A percentile compares a stretch with the other conserved stretches of the same genome.
Conservation (phyloP, 257 asterid species). For the Lithospermum erythrorhizon region DNA sequence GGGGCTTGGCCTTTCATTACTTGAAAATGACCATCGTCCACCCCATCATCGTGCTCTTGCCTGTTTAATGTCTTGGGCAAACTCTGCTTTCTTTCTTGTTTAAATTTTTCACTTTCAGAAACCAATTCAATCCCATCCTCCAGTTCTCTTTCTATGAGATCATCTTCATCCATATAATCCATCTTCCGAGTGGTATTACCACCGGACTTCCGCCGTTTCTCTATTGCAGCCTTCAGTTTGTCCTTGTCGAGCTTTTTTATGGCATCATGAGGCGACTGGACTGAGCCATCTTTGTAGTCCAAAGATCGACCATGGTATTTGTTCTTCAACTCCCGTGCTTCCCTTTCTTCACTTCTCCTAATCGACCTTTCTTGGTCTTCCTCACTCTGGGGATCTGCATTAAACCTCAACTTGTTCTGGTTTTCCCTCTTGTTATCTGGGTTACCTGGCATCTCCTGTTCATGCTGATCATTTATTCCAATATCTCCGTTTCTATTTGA, state of each 20-base stretch:
- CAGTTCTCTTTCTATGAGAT: slow-evolving; percentile 64
- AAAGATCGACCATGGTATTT: slow-evolving; percentile 5
- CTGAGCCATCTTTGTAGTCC: slow-evolving; percentile 16
- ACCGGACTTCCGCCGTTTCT: slow-evolving; percentile 55
- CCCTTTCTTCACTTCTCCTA: background rate
- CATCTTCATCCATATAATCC: slow-evolving; percentile 55
- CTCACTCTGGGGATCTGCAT: slow-evolving; percentile 1
- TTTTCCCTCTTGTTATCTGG: background rate
- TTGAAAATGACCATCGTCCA: slow-evolving; percentile 29
- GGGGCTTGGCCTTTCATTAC: slow-evolving; percentile 31
- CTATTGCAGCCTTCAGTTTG: slow-evolving; percentile 71
- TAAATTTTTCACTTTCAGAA: slow-evolving; percentile 39
- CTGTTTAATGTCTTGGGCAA: slow-evolving; percentile 29
- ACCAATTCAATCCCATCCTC: slow-evolving; percentile 64
- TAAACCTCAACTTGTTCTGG: background rate
- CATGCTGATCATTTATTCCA: background rate
- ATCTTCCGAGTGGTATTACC: slow-evolving; percentile 47
- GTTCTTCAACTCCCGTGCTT: background rate
- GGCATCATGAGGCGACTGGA: slow-evolving; percentile 27
- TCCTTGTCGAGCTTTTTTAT: slow-evolving; percentile 47
- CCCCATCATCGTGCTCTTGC: slow-evolving; percentile 27
- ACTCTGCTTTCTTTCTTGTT: slow-evolving; percentile 32
- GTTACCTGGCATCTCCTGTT: background rate
- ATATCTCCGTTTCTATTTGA: slow-evolving; percentile 3
- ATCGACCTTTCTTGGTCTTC: background rate